A percentile compares a stretch with the other conserved stretches of the same genome.
Conservation (phyloP, 139 green algal genomes). For the Micractinium conductrix region DNA sequence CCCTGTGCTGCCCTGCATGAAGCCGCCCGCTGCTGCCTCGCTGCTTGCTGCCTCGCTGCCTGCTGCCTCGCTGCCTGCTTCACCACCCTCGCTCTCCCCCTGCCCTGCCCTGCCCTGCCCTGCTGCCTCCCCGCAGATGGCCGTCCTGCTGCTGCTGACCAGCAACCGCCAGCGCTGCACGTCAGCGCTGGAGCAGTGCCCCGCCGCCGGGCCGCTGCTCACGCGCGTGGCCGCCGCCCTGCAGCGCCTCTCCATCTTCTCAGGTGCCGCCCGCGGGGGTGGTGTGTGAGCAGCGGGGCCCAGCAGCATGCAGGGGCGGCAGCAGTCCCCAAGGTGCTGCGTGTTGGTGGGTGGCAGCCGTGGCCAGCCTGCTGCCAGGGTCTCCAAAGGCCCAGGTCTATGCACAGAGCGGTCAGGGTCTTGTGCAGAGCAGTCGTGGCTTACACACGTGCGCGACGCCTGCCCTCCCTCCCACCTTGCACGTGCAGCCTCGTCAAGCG, state of each 20-base stretch:
- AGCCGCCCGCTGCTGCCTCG: too few relatives aligned
- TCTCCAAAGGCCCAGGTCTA: too few relatives aligned
- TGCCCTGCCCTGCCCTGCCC: not conserved
- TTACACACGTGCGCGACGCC: too few relatives aligned
- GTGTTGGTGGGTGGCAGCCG: not conserved
- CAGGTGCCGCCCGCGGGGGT: too few relatives aligned
- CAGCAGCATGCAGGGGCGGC: not conserved
- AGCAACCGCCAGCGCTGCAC: constrained; percentile 20
- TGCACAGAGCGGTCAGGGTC: too few relatives aligned
- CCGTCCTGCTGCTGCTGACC: not conserved
- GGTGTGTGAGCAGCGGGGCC: not conserved
- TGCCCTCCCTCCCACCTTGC: not conserved
- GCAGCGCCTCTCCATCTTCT: constrained; percentile 21
- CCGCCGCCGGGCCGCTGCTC: not conserved
- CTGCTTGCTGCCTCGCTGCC: not conserved
- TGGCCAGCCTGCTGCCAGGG: too few relatives aligned
- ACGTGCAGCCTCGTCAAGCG: not conserved
- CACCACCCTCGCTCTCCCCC: not conserved
- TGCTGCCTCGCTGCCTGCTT: not conserved
- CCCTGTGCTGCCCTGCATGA: too few relatives aligned
- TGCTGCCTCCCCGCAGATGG: not conserved
- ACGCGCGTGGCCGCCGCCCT: not conserved
- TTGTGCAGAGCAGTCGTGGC: too few relatives aligned
- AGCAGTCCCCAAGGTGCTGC: not conserved
- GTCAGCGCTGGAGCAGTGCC: constrained; percentile 13